phyloP scores from a whole-genome alignment of 2,329 filamentous ascomycete genomes.

The Capronia coronata region DNA sequence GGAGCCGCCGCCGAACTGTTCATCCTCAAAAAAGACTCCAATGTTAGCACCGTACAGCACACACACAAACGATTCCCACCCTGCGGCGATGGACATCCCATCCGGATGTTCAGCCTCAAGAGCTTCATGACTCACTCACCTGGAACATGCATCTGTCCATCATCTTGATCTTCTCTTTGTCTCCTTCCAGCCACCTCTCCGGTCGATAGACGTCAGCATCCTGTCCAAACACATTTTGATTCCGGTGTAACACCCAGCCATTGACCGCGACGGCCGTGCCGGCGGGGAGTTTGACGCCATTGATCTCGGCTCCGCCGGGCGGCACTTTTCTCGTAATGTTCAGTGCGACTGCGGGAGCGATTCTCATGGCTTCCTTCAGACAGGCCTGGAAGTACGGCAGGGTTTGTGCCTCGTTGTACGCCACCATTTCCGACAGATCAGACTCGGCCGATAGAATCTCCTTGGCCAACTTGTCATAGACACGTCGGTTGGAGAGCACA shows the following conservation, averaged over 20 bases:
- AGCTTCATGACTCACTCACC: slow-evolving; percentile 37
- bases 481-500: slow-evolving; percentile 40
- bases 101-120: too few species aligned
- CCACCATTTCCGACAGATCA: slow-evolving; percentile 23
- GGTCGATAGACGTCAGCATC: slow-evolving; percentile 39
- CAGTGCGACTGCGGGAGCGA: slow-evolving; percentile 27
- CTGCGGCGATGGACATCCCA: too few species aligned
- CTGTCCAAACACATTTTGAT: slow-evolving; percentile 37
- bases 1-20: slow-evolving; percentile 47
- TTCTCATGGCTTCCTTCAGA: slow-evolving; percentile 28
- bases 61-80: too few species aligned
- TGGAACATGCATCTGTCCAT: slow-evolving; percentile 55
- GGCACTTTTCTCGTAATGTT: slow-evolving; percentile 30
- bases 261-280: slow-evolving; percentile 23
- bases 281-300: slow-evolving; percentile 19
- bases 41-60: background rate
- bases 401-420: slow-evolving; percentile 23
- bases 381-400: slow-evolving; percentile 26
- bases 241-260: slow-evolving; percentile 40
- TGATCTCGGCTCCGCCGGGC: slow-evolving; percentile 20
- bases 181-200: slow-evolving; percentile 40
- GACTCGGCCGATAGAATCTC: slow-evolving; percentile 32
- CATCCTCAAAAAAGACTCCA: background rate
- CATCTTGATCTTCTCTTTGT: slow-evolving; percentile 33
- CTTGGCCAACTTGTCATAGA: slow-evolving; percentile 44